These are phyloP conservation scores for Pseudopithomyces chartarum DNA, from an alignment of 2,329 filamentous ascomycete species.

Conservation along the genomic window DNA sequence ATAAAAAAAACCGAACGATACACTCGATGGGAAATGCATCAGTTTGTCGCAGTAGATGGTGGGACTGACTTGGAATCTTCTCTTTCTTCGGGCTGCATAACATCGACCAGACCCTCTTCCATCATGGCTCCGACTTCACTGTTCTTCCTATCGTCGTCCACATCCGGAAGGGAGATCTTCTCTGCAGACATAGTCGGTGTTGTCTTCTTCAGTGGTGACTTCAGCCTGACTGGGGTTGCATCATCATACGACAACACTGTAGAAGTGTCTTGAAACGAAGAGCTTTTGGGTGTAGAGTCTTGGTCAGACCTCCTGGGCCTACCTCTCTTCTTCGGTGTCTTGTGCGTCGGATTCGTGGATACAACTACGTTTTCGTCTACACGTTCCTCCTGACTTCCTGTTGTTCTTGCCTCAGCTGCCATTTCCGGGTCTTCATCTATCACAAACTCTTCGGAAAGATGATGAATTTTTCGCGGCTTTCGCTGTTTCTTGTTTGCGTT, in stretches of 20 bases:
- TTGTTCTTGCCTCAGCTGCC: not conserved
- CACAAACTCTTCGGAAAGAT: slow-evolving; percentile 15
- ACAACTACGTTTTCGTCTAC: not conserved
- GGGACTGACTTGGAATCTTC: not conserved
- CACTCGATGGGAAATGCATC: not conserved
- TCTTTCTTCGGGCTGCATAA: not conserved
- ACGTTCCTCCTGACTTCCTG: not conserved
- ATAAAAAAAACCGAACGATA: not conserved
- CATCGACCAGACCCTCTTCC: not conserved
- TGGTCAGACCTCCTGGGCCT: slow-evolving; percentile 7
- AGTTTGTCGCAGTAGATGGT: not conserved
- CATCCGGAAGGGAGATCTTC: not conserved
- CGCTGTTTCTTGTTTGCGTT: slow-evolving; percentile 10
- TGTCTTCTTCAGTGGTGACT: slow-evolving; percentile 17
- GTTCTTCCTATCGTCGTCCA: not conserved
- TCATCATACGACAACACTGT: not conserved
- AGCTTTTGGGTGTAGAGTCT: slow-evolving; percentile 2
- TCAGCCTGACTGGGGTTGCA: slow-evolving; percentile 10
- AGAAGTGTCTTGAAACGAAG: not conserved
- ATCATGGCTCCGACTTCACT: not conserved
- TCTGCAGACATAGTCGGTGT: not conserved
- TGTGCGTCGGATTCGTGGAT: not conserved
- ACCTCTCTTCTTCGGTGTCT: slow-evolving; percentile 3
- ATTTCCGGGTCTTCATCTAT: slow-evolving; percentile 11
- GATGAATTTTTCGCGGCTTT: slow-evolving; percentile 8